Conservation (phyloP, 2,329 filamentous ascomycete genomes). For the Neoascochyta sp. region DNA sequence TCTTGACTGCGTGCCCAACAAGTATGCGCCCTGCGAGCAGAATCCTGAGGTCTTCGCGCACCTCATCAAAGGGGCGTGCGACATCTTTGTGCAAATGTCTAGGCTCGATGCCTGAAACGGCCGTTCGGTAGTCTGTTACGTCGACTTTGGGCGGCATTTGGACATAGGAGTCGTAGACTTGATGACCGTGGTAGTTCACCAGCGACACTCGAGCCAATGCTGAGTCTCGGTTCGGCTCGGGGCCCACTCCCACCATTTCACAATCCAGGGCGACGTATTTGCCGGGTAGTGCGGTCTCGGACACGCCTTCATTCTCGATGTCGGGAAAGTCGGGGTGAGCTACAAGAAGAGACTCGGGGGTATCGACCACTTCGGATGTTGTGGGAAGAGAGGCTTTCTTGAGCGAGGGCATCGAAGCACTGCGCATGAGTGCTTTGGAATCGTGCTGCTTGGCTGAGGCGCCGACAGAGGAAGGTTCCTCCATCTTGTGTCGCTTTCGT, state of each 20-base stretch:
- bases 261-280: constrained; percentile 94
- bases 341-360: constrained; percentile 50
- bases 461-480: constrained; percentile 32
- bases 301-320: constrained; percentile 44
- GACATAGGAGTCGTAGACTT: constrained; percentile 93
- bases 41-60: constrained; percentile 66
- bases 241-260: constrained; percentile 91
- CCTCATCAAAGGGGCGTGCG: constrained; percentile 62
- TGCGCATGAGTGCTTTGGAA: constrained; percentile 44
- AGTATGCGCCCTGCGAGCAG: constrained; percentile 70
- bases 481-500: constrained; percentile 40
- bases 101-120: constrained; percentile 75
- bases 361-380: constrained; percentile 54
- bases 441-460: constrained; percentile 32
- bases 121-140: constrained; percentile 87
- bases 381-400: constrained; percentile 47
- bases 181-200: constrained; percentile 88
- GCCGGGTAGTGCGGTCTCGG: constrained; percentile 63
- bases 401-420: constrained; percentile 34
- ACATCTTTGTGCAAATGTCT: constrained; percentile 60
- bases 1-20: constrained; percentile 78
- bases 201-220: constrained; percentile 81
- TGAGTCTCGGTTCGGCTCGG: constrained; percentile 61
- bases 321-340: constrained; percentile 40
- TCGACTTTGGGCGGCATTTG: constrained; percentile 61